phyloP scores from a whole-genome alignment of 78 protist genomes.

The Protostelium mycophagum region DNA sequence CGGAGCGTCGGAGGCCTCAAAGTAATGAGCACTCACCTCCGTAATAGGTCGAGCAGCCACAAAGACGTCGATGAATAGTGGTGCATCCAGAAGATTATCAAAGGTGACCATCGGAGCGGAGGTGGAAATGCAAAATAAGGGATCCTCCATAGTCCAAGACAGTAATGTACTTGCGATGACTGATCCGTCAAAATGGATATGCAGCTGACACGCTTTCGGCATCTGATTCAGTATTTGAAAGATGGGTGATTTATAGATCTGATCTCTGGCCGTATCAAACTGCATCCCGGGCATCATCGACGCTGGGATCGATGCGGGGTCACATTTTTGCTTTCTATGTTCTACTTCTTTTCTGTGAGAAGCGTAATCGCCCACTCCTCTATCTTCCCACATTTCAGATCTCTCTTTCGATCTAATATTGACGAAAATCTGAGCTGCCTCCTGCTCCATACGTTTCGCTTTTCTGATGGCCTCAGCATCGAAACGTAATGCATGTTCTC shows the following conservation, averaged over 20 bases:
- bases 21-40: no score
- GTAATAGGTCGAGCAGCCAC: neutral
- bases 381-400: no score
- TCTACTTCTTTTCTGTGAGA: no score
- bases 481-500: no score
- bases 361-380: no score
- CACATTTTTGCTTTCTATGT: no score
- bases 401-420: no score
- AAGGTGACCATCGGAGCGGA: neutral
- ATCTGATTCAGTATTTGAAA: neutral
- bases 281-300: neutral
- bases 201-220: neutral
- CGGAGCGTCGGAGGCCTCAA: no score
- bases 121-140: neutral
- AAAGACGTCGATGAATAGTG: neutral
- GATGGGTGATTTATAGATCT: neutral
- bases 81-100: neutral
- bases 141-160: neutral
- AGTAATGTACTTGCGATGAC: neutral
- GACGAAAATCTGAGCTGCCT: no score
- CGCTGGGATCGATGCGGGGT: no score
- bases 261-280: neutral
- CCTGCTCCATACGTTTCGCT: no score
- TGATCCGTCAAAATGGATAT: neutral
- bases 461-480: no score